Evolutionary conservation across 371 early-diverging fungal species (phyloP), one percentile per base, ranked within the genome.

Genomic region (Rhizopus sp.): DNA sequence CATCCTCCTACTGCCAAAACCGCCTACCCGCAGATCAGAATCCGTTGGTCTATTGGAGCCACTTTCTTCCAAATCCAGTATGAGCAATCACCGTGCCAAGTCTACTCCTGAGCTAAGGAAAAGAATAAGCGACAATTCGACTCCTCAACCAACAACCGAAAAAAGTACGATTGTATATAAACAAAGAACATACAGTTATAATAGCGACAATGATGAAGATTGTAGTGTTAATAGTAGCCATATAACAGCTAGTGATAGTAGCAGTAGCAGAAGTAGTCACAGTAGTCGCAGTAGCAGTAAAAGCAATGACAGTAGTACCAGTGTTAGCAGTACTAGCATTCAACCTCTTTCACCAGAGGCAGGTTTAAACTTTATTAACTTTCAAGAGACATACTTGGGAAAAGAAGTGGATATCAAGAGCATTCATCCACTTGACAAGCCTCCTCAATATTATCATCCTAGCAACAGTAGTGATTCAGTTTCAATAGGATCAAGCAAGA

Each of bases 21-120:
- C 61, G 13, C 60, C 60, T 16, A 23, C 57, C 2, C 63, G 63
- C n/a, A 44, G 63, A 62, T 44, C 63, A 12, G 59, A 59, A 41
- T 57, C 63, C 13, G 51, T 62, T 33, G 50, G 44, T 34, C 32
- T 42, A 9, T 15, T 57, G n/a, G 52, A 51, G 2, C 38, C 52
- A 37, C 38, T 37, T 37, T 7, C 7, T 37, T 37, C 38, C 38
- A 37, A 37, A 23, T 23, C 23, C 23, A 23, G 23, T 23, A 23
- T 23, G 38, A 37, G 13, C 13, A 37, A 13, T 13, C 38, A 37
- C 13, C 38, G 38, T 10, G 13, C 38, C 1, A 37, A 37, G 7
- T 37, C 38, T 10, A 37, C 38, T 37, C 38, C 38, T 37, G 38
- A 37, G 13, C 2, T 37, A 37, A 37, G 38, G 23, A 23, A 23